Conservation (phyloP, 2,329 filamentous ascomycete genomes). For the Plectosphaerella sp. region DNA sequence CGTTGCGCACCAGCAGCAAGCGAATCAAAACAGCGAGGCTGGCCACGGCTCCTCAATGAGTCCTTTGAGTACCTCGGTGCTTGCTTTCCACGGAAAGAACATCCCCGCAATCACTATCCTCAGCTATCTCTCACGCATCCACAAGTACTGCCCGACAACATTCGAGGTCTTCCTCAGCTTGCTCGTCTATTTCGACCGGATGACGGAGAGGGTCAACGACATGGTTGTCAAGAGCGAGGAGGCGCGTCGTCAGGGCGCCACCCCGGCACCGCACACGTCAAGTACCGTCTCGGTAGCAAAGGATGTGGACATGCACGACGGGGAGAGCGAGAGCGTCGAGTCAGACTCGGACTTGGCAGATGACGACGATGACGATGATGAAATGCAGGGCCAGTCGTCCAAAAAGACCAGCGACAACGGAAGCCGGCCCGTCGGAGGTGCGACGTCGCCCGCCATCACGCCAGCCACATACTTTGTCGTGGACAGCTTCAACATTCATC, state of each 20-base stretch:
- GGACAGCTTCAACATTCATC: conserved; percentile 98
- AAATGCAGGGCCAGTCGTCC: conserved; percentile 18
- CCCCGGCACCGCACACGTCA: conserved; percentile 18
- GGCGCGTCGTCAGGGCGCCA: conserved; percentile 32
- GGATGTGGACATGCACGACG: conserved; percentile 32
- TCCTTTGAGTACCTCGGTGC: conserved; percentile 60
- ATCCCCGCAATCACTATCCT: conserved; percentile 95
- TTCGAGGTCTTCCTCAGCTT: conserved; percentile 97
- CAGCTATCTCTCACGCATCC: conserved; percentile 91
- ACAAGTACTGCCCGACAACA: conserved; percentile 98
- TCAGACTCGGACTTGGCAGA: conserved; percentile 49
- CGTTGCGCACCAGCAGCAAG: conserved; percentile 53
- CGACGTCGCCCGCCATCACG: conserved; percentile 11
- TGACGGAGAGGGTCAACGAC: conserved; percentile 94
- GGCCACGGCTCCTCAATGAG: conserved; percentile 56
- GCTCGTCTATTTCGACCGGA: conserved; percentile 95
- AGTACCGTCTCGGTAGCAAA: neutral
- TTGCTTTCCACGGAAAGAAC: conserved; percentile 97
- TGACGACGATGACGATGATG: conserved; percentile 34
- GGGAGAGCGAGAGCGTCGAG: conserved; percentile 32
- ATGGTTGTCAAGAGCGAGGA: conserved; percentile 66
- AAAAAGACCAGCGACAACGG: conserved; percentile 16
- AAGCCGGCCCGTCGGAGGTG: conserved; percentile 10
- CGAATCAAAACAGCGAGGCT: conserved; percentile 38
- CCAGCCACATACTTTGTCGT: conserved; percentile 76